These are phyloP conservation scores for Didymella arachidicola DNA, from an alignment of 2,329 filamentous ascomycete genomes.

Conservation along the genomic window DNA sequence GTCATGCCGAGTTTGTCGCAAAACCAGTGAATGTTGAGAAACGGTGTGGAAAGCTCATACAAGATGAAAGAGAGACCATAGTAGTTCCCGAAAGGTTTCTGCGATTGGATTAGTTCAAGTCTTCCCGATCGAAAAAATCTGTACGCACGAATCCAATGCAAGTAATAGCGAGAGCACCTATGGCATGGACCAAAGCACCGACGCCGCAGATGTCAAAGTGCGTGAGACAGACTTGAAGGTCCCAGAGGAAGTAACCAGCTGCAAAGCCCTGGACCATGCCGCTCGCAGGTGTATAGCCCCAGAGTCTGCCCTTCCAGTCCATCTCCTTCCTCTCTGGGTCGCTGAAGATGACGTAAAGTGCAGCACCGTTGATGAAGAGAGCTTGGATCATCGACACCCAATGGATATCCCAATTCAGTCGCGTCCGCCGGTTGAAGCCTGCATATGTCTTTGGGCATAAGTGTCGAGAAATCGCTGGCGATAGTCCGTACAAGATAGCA, in stretches of 20 bases:
- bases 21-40: conserved; percentile 90
- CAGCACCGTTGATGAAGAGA: conserved; percentile 72
- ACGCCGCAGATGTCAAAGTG: conserved; percentile 75
- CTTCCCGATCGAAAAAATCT: no score
- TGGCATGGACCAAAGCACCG: conserved; percentile 78
- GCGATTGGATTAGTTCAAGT: conserved; percentile 25
- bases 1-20: conserved; percentile 84
- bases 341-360: conserved; percentile 71
- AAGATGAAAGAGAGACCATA: conserved; percentile 82
- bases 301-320: conserved; percentile 74
- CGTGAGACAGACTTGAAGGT: conserved; percentile 72
- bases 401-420: conserved; percentile 86
- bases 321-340: conserved; percentile 73
- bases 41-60: conserved; percentile 84
- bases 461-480: conserved; percentile 69
- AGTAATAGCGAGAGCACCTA: conserved; percentile 76
- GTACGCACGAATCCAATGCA: conserved; percentile 77
- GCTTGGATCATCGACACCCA: conserved; percentile 82
- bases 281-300: conserved; percentile 77
- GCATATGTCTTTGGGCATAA: conserved; percentile 71
- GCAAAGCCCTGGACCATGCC: conserved; percentile 80
- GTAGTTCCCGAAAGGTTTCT: conserved; percentile 86
- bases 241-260: conserved; percentile 84
- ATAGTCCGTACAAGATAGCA: conserved; percentile 70
- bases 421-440: conserved; percentile 67